Conservation (phyloP, 2,329 filamentous ascomycete genomes). For the Cercospora brassicicola region DNA sequence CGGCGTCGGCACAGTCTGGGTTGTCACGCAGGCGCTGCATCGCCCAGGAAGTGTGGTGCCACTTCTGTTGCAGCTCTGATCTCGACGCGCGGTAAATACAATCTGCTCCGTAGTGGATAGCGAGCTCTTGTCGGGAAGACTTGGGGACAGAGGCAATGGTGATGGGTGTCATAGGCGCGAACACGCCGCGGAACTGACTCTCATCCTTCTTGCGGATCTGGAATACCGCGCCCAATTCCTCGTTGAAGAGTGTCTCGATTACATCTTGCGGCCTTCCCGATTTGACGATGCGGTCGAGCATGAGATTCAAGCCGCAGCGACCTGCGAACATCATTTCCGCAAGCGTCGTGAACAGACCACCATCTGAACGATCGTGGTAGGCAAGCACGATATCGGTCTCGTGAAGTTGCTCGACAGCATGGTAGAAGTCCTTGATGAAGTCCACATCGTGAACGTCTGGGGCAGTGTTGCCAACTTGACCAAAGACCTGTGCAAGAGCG, state of each 20-base stretch:
- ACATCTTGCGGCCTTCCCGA: conserved; percentile 59
- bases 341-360: conserved; percentile 84
- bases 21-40: conserved; percentile 93
- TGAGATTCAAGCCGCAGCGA: conserved; percentile 80
- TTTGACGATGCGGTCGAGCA: conserved; percentile 72
- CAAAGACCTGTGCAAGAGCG: conserved; percentile 84
- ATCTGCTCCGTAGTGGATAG: conserved; percentile 69
- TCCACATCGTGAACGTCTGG: conserved; percentile 84
- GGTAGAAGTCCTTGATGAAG: conserved; percentile 84
- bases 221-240: conserved; percentile 94
- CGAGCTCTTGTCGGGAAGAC: conserved; percentile 70
- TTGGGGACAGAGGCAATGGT: conserved; percentile 77
- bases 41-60: conserved; percentile 83
- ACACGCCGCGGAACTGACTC: conserved; percentile 81
- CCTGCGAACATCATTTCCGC: conserved; percentile 99
- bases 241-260: conserved; percentile 84
- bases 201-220: conserved; percentile 85
- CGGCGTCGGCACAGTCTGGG: conserved; percentile 78
- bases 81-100: conserved; percentile 70
- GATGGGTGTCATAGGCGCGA: conserved; percentile 78
- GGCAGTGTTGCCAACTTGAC: conserved; percentile 77
- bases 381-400: conserved; percentile 75
- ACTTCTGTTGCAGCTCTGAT: conserved; percentile 76
- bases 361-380: conserved; percentile 93
- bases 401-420: conserved; percentile 71